Percentiles rank a stretch among this genome's conserved stretches.
phyloP scores from a whole-genome alignment of 2,329 filamentous ascomycete species.

The Thielaviopsis ethacetica region DNA sequence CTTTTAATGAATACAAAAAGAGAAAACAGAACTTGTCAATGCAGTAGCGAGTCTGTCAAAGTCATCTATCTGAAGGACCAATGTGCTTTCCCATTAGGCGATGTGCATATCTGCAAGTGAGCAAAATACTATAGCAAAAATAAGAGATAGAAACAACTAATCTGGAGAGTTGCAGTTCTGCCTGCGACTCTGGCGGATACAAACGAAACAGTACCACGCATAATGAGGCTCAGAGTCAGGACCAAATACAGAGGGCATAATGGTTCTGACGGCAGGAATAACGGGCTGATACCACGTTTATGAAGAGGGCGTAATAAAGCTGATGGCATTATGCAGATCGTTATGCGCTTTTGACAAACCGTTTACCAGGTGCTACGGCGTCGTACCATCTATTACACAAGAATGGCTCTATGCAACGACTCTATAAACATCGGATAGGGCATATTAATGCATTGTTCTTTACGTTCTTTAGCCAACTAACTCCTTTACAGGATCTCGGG shows the following conservation, averaged over 20 bases:
- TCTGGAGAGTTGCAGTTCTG: not conserved
- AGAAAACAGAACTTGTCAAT: too few relatives aligned
- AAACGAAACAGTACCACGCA: too few relatives aligned
- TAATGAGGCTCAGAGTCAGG: too few relatives aligned
- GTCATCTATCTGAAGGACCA: not conserved
- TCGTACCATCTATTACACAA: not conserved
- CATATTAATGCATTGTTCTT: not conserved
- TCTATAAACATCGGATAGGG: not conserved
- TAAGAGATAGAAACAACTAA: not conserved
- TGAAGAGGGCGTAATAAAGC: not conserved
- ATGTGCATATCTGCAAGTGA: not conserved
- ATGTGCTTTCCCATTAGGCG: not conserved
- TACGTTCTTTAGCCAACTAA: not conserved
- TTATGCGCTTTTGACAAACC: not conserved
- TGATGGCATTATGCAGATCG: not conserved
- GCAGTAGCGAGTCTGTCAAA: too few relatives aligned
- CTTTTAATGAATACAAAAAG: too few relatives aligned
- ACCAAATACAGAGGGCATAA: not conserved
- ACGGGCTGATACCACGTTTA: not conserved
- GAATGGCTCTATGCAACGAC: not conserved
- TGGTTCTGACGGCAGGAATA: not conserved
- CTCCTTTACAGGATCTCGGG: not conserved
- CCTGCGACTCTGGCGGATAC: too few relatives aligned
- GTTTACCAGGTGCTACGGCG: not conserved
- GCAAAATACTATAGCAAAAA: not conserved